Conservation (phyloP, 108 stramenopile species). For the Cyclotella atomus region DNA sequence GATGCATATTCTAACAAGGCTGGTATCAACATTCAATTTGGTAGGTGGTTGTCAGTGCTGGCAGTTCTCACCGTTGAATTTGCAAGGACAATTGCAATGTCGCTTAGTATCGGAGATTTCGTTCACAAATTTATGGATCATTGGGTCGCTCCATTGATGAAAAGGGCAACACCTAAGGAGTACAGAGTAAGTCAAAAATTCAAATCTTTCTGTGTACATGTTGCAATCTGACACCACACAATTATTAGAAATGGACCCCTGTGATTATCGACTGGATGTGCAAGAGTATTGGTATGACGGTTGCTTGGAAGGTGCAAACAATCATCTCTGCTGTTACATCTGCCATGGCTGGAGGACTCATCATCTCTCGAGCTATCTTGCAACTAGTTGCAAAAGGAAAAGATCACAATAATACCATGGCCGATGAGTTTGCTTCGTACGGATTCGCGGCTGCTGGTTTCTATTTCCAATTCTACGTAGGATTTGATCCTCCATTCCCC, state of each 20-base stretch:
- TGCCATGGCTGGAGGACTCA: conserved; percentile 86
- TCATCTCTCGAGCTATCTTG: conserved; percentile 83
- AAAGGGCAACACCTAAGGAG: conserved; percentile 68
- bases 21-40: too few species aligned
- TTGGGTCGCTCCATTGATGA: conserved; percentile 69
- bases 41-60: conserved; percentile 81
- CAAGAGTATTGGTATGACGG: conserved; percentile 81
- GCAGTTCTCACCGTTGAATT: conserved; percentile 92
- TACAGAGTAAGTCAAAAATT: conserved; percentile 61
- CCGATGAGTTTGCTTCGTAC: conserved; percentile 90
- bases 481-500: conserved; percentile 86
- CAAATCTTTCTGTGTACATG: conserved; percentile 2
- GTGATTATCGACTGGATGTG: conserved; percentile 69
- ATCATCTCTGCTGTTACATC: conserved; percentile 89
- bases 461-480: conserved; percentile 76
- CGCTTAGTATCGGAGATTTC: conserved; percentile 85
- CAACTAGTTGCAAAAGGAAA: conserved; percentile 43
- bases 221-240: background rate
- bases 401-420: conserved; percentile 65
- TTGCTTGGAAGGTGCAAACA: conserved; percentile 93
- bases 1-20: too few species aligned
- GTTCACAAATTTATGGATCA: conserved; percentile 66
- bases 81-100: conserved; percentile 86
- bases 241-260: conserved; percentile 73
- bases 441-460: conserved; percentile 84